These are phyloP conservation scores for Wickerhamiella azymoides DNA, from an alignment of 805 yeast species.

Conservation along the genomic window DNA sequence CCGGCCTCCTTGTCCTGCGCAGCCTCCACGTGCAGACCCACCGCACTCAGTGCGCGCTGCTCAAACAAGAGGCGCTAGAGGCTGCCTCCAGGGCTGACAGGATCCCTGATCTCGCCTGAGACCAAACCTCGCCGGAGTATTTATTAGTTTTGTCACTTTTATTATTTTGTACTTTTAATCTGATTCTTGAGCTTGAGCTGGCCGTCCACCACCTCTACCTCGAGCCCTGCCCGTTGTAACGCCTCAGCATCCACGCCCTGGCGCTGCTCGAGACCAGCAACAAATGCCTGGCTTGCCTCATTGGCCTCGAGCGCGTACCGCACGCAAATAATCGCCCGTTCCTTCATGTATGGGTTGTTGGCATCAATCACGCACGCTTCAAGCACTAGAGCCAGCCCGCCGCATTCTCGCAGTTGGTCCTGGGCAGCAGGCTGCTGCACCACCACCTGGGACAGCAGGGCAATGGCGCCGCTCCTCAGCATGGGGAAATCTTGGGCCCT, in stretches of 20 bases:
- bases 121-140: too few species aligned
- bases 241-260: conserved; percentile 45
- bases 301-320: conserved; percentile 55
- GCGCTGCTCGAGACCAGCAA: conserved; percentile 63
- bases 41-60: conserved; percentile 4
- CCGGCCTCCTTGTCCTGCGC: background rate
- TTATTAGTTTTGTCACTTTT: too few species aligned
- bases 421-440: conserved; percentile 44
- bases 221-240: conserved; percentile 62
- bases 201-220: conserved; percentile 60
- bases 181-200: conserved; percentile 38
- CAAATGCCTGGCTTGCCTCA: conserved; percentile 56
- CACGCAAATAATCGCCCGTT: conserved; percentile 67
- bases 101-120: conserved; percentile 2
- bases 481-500: conserved; percentile 36
- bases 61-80: conserved; percentile 11
- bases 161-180: background rate
- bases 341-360: conserved; percentile 69
- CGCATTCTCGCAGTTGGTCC: conserved; percentile 47
- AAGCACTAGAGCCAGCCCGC: conserved; percentile 57
- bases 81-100: background rate
- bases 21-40: background rate
- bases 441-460: conserved; percentile 46
- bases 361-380: conserved; percentile 78
- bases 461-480: conserved; percentile 52